Evolutionary conservation across 2,329 filamentous ascomycete species (phyloP), one percentile per base, ranked within the genome.

Genomic region (Fusarium staphyleae): DNA sequence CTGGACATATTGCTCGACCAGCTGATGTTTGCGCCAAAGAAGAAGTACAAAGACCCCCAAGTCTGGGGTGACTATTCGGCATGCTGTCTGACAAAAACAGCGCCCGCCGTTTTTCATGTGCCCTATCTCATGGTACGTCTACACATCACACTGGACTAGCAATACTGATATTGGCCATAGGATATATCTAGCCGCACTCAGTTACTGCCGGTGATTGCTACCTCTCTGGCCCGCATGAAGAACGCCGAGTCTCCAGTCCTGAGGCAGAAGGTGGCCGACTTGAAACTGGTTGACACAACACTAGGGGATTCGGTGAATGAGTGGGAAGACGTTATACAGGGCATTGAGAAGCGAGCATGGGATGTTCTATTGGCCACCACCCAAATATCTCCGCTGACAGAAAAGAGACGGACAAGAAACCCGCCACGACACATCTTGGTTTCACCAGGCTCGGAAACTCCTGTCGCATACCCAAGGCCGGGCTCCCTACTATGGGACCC

Each of bases 51-150:
- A 30, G 64, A 62, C 1, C 52, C 73, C 5, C 54, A 48, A 36
- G 45, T 68, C 1, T 14, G 50, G 5, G 48, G 60, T 2, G 51
- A 49, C n/a, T 60, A 36, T 10, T 34, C 55, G 13, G 34, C 58
- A 3, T 55, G 57, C 11, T 64, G 69, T 7, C 60, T 77, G 9
- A 55, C 57, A 2, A 51, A 48, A 3, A 37, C 76, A 5, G 66
- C 66, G 4, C 75, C 75, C 0, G 71, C 71, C 13, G 71, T 76
- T 13, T 76, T 77, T 22, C 60, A 75, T 42, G 60, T 72, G 19
- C 58, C 65, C 13, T 74, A 75, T 60, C 62, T 76, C 11, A 68
- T 69, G 58, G 75, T 75, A 63, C 29, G 50, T 15, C 3, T 29
- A 6, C 8, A 10, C 5, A 11, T 8, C 5, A 15, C 14, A 24